Conservation (phyloP, 208 protist genomes). For the Acanthamoeba healyi region DNA sequence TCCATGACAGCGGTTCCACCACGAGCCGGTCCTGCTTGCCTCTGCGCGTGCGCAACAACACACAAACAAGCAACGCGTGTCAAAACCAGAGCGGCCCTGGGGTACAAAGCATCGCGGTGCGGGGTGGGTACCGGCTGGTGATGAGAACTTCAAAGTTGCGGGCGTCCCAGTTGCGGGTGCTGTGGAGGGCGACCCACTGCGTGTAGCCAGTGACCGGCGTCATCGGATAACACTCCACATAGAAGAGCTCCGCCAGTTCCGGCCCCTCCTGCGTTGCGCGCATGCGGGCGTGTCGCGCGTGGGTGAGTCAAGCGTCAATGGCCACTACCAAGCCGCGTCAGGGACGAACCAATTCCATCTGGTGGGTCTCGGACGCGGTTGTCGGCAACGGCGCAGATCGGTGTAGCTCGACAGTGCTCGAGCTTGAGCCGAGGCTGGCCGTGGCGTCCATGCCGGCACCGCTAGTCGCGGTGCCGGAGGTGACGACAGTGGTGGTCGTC, state of each 20-base stretch:
- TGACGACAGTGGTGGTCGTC: background rate
- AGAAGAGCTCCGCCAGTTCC: slow-evolving; percentile 10
- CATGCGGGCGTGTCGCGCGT: too few relatives aligned
- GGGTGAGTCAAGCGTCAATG: too few relatives aligned
- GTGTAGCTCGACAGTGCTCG: too few relatives aligned
- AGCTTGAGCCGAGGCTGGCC: background rate
- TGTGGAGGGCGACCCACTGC: slow-evolving; percentile 47
- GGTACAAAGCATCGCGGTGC: background rate
- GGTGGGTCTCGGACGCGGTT: too few relatives aligned
- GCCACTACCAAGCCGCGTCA: too few relatives aligned
- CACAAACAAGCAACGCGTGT: background rate
- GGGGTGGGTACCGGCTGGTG: background rate
- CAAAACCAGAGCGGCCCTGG: background rate
- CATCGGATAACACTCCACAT: slow-evolving; percentile 33
- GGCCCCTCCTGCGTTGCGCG: background rate
- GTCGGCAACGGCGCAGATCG: too few relatives aligned
- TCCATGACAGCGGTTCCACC: slow-evolving; percentile 44
- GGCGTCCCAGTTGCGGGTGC: slow-evolving; percentile 29
- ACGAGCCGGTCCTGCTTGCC: slow-evolving; percentile 30
- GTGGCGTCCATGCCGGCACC: background rate
- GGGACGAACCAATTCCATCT: too few relatives aligned
- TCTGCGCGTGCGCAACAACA: background rate
- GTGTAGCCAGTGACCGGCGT: slow-evolving; percentile 36
- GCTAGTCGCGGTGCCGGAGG: background rate
- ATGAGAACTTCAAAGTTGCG: slow-evolving; percentile 44